Evolutionary conservation across 106 monocot species (phyloP).

Genomic region (Hemerocallis citrina): DNA sequence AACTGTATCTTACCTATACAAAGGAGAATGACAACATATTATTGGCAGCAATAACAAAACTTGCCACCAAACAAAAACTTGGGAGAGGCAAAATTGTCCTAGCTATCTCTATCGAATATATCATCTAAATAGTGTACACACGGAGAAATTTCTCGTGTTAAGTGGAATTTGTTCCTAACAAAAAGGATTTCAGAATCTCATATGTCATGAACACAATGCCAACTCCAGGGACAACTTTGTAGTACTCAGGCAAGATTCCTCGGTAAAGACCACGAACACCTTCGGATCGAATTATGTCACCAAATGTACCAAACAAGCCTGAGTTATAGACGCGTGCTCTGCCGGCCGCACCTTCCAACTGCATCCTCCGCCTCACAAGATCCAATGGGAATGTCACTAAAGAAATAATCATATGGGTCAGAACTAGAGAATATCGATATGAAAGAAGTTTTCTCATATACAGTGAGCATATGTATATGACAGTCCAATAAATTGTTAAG

Average conservation of each 20-base stretch:
- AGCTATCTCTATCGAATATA: no score
- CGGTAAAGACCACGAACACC: conserved; percentile 75
- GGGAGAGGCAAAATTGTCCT: no score
- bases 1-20: no score
- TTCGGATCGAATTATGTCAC: conserved; percentile 53
- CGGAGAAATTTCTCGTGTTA: no score
- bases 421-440: background rate
- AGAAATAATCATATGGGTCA: background rate
- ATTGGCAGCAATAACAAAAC: no score
- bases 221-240: conserved; percentile 70
- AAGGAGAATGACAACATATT: no score
- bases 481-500: no score
- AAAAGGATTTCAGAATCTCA: conserved; percentile 41
- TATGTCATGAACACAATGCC: conserved; percentile 88
- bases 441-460: no score
- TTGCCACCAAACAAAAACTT: no score
- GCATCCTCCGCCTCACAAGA: conserved; percentile 74
- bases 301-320: conserved; percentile 49
- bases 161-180: background rate
- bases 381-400: conserved; percentile 82
- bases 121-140: no score
- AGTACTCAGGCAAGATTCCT: conserved; percentile 78
- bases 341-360: conserved; percentile 72
- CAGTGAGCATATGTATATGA: no score
- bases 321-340: conserved; percentile 58